Base-by-base conservation (phyloP, 805 yeast species). In the Wickerhamiella kurtzmanii region DNA sequence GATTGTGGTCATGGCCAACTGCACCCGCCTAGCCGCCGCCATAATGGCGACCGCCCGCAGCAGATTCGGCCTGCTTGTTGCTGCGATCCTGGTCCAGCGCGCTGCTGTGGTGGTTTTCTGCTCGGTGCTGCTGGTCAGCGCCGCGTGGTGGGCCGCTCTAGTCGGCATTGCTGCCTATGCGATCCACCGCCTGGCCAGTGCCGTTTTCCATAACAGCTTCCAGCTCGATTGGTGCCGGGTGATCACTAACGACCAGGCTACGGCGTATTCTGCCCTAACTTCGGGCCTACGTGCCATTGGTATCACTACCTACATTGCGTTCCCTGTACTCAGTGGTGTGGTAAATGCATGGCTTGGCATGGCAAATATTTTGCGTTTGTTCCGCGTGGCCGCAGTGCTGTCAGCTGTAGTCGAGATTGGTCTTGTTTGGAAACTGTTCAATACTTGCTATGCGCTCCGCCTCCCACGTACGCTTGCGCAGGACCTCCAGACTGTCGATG, bases 161-260 rank as follows among this genome's bases (percentile, higher is more conserved):
- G 25, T 18, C 8, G 5, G 11, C 43, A 13, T 17, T 44, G 22
- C 37, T 35, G 42, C 44, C 22, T 5, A 35, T 35, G n/a, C 19
- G 39, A 16, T n/a, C 20, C 44, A 45, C 17, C 35, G 47, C 9
- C 5, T 20, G 9, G 18, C 39, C 15, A 22, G 16, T 5, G 19
- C 22, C 8, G 38, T 45, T 9, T 54, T 46, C 44, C 55, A 48
- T 18, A 17, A 43, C 17, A 40, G 51, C 2, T 48, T 53, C 43
- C 45, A 56, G 19, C 42, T 43, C 19, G 60, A 57, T 41, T 57
- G 60, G 60, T 48, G 54, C n/a, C 50, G 48, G 21, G 50, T 56
- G 22, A 45, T 57, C 35, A 44, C 56, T n/a, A 54, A 55, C 44
- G 50, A 53, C 37, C 58, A 57, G 47, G 51, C 50, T 22, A 41